Evolutionary conservation across 1,284 basidiomycete genomes (phyloP).

Genomic region (Ganoderma leucocontextum): DNA sequence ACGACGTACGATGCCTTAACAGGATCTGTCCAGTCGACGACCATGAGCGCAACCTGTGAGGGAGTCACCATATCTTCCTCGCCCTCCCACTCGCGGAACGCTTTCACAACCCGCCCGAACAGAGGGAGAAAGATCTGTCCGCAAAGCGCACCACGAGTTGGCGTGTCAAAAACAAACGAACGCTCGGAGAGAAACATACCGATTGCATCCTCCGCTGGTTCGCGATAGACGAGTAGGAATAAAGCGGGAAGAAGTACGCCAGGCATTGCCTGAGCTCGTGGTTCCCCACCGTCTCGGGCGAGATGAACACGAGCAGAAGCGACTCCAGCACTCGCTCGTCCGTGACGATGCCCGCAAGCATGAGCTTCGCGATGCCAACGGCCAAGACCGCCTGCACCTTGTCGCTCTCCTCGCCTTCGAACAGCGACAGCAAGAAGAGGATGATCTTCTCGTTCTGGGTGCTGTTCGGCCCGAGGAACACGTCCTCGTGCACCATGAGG

Average conservation of each 20-base stretch:
- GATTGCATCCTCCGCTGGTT: conserved; percentile 87
- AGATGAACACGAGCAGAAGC: conserved; percentile 87
- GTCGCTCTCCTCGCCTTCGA: conserved; percentile 81
- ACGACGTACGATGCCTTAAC: conserved; percentile 75
- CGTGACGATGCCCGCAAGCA: conserved; percentile 84
- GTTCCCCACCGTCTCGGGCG: conserved; percentile 87
- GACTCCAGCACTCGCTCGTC: conserved; percentile 82
- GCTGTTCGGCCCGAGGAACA: conserved; percentile 69
- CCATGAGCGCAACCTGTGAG: conserved; percentile 82
- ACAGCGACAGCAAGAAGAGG: conserved; percentile 78
- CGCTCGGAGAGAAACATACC: conserved; percentile 50
- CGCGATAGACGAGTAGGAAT: conserved; percentile 83
- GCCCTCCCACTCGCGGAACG: conserved; percentile 78
- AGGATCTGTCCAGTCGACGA: conserved; percentile 95
- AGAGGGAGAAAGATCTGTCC: conserved; percentile 80
- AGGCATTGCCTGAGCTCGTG: conserved; percentile 92
- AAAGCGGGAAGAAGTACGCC: conserved; percentile 96
- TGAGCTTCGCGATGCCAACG: conserved; percentile 89
- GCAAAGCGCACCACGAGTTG: neutral
- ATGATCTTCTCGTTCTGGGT: conserved; percentile 71
- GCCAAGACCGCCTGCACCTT: conserved; percentile 83
- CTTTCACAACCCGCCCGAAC: conserved; percentile 73
- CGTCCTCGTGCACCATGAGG: conserved; percentile 88
- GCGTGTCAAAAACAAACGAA: neutral
- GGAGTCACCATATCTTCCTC: conserved; percentile 85